Conservation (phyloP, 2,329 filamentous ascomycete species). For the Fusarium nurragi region DNA sequence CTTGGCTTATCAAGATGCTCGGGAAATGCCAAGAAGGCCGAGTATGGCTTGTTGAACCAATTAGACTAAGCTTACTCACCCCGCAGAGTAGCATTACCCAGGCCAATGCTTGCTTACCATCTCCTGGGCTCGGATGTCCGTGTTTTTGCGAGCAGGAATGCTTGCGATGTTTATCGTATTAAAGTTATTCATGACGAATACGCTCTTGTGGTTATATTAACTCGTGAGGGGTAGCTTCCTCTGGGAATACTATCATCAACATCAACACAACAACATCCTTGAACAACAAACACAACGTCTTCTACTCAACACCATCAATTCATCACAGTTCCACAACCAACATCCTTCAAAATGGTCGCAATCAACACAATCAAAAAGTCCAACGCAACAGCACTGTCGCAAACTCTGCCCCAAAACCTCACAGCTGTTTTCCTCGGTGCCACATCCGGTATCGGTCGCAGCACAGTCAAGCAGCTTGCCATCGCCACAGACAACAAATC, state of each 20-base stretch:
- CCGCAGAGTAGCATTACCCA: background rate
- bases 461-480: constrained; percentile 20
- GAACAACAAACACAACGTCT: background rate
- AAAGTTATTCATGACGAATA: background rate
- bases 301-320: background rate
- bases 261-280: background rate
- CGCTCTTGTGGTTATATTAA: background rate
- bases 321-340: background rate
- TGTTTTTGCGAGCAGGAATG: constrained; percentile 1
- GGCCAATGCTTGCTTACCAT: background rate
- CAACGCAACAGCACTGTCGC: constrained; percentile 7
- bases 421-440: constrained; percentile 31
- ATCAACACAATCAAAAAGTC: constrained; percentile 18
- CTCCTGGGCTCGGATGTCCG: constrained; percentile 15
- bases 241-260: background rate
- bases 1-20: background rate
- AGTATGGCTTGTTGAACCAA: background rate
- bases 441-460: constrained; percentile 33
- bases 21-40: constrained; percentile 6
- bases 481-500: constrained; percentile 9
- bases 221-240: background rate
- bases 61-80: background rate
- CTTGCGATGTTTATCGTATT: background rate
- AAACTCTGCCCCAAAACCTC: constrained; percentile 4
- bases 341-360: constrained; percentile 15